phyloP scores from a whole-genome alignment of 2,329 filamentous ascomycete genomes.

The Tolypocladium album region DNA sequence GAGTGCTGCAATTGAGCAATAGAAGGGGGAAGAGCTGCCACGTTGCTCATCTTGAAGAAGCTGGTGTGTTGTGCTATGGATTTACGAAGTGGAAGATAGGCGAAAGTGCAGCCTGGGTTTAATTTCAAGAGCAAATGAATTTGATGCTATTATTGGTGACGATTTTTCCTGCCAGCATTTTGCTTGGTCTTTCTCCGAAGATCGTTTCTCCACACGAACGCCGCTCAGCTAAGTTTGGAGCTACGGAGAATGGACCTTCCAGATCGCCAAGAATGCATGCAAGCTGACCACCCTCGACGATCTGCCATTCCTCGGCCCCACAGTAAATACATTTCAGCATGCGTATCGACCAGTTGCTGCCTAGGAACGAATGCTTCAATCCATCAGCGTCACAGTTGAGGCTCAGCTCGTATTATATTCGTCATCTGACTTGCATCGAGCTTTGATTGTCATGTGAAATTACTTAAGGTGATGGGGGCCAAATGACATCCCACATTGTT shows the following conservation, averaged over 20 bases:
- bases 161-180: background rate
- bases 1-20: background rate
- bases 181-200: background rate
- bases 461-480: background rate
- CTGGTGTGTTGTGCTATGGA: background rate
- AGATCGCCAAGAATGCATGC: background rate
- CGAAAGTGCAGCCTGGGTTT: background rate
- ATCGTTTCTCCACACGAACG: background rate
- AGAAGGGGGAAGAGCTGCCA: background rate
- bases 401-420: background rate
- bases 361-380: background rate
- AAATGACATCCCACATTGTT: background rate
- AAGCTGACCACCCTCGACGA: background rate
- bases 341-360: background rate
- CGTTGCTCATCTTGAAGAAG: background rate
- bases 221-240: too few relatives aligned
- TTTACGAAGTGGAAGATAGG: background rate
- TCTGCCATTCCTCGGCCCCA: background rate
- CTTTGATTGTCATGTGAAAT: background rate
- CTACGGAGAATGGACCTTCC: too few relatives aligned
- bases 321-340: background rate
- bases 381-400: background rate
- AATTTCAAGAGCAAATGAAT: background rate
- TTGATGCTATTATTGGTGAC: background rate
- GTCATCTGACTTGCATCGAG: background rate